Conservation (phyloP, 768 basidiomycete genomes). For the Boletus eberwhitei region DNA sequence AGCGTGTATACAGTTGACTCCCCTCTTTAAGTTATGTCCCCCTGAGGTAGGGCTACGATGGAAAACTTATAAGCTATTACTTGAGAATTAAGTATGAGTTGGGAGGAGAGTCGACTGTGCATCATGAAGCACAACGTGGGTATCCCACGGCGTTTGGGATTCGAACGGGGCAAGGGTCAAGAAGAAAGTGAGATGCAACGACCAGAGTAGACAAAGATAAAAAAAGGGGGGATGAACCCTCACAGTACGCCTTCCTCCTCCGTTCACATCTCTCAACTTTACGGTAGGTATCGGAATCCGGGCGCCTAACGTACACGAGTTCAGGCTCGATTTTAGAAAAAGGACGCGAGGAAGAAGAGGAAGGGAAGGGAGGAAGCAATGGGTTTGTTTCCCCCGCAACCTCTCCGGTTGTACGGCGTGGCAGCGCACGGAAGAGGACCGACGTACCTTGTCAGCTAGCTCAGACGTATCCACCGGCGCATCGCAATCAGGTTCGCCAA, state of each 20-base stretch:
- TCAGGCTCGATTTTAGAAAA: neutral
- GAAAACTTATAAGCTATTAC: neutral
- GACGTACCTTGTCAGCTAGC: slow-evolving; percentile 50
- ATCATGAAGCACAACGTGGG: neutral
- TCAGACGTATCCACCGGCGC: slow-evolving; percentile 58
- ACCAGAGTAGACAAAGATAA: neutral
- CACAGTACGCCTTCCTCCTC: too few relatives aligned
- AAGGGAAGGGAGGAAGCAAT: neutral
- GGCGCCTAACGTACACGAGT: slow-evolving; percentile 42
- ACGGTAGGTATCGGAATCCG: slow-evolving; percentile 54
- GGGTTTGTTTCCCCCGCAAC: neutral
- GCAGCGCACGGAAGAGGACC: neutral
- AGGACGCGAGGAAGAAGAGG: neutral
- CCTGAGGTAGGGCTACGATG: too few relatives aligned
- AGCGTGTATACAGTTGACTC: neutral
- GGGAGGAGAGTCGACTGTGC: neutral
- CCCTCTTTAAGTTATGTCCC: neutral
- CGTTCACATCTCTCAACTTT: neutral
- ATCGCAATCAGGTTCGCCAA: slow-evolving; percentile 48
- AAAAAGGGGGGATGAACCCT: neutral
- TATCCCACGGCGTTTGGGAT: too few relatives aligned
- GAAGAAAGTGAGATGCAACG: neutral
- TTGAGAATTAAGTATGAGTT: too few relatives aligned
- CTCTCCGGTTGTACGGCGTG: neutral
- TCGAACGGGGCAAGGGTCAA: neutral